Evolutionary conservation across 2,329 filamentous ascomycete genomes (phyloP).

Genomic region (Epichloe sylvatica): DNA sequence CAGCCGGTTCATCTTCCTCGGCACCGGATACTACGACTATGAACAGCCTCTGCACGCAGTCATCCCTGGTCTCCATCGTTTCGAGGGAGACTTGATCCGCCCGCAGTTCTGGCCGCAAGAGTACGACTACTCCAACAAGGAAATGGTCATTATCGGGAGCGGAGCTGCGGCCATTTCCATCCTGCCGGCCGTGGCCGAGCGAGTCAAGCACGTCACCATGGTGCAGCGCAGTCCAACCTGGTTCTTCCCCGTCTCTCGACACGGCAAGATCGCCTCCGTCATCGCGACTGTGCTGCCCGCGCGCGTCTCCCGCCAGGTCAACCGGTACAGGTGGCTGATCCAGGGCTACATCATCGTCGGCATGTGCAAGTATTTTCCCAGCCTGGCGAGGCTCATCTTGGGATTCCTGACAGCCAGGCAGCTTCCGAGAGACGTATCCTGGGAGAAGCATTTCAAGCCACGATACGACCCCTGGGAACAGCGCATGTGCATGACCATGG

Average conservation of each 20-base stretch:
- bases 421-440: slow-evolving; percentile 33
- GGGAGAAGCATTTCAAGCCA: slow-evolving; percentile 42
- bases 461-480: slow-evolving; percentile 51
- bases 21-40: slow-evolving; percentile 55
- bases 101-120: slow-evolving; percentile 63
- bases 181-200: slow-evolving; percentile 44
- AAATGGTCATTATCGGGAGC: slow-evolving; percentile 51
- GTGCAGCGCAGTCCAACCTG: slow-evolving; percentile 54
- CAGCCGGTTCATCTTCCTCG: slow-evolving; percentile 41
- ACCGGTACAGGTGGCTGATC: slow-evolving; percentile 33
- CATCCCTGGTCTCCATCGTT: slow-evolving; percentile 30
- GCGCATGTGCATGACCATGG: slow-evolving; percentile 44
- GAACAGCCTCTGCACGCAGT: slow-evolving; percentile 38
- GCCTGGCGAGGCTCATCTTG: slow-evolving; percentile 29
- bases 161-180: slow-evolving; percentile 56
- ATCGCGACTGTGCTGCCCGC: slow-evolving; percentile 27
- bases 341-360: slow-evolving; percentile 27
- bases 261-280: slow-evolving; percentile 19
- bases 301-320: slow-evolving; percentile 29
- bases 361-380: slow-evolving; percentile 37
- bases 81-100: slow-evolving; percentile 38
- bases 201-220: slow-evolving; percentile 50
- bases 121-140: slow-evolving; percentile 49
- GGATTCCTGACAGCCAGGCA: slow-evolving; percentile 25
- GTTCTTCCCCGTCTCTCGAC: slow-evolving; percentile 38